These are phyloP conservation scores for Rubia peregrina DNA, from an alignment of 305 asterid species.

Conservation along the genomic window DNA sequence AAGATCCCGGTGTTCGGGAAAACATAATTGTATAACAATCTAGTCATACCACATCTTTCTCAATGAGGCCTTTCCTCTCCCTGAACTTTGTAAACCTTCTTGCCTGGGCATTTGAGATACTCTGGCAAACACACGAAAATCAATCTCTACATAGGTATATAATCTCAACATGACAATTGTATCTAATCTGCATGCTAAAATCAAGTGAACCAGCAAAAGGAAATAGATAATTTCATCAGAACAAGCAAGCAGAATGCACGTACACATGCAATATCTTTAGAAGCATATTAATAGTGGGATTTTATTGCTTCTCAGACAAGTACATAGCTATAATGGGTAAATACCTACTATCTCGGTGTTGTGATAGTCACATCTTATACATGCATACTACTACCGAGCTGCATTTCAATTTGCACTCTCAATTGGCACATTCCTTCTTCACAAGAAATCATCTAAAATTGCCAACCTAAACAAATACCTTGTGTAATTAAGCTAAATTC, in stretches of 20 bases:
- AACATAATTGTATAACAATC: neutral
- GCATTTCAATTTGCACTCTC: neutral
- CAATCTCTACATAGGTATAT: neutral
- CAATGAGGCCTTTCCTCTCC: slow-evolving; percentile 96
- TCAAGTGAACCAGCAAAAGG: neutral
- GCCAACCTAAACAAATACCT: neutral
- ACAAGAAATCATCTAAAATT: neutral
- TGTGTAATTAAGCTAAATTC: neutral
- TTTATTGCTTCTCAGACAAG: neutral
- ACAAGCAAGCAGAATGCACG: neutral
- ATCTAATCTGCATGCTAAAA: neutral
- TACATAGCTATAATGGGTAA: neutral
- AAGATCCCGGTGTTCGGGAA: neutral
- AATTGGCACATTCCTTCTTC: neutral
- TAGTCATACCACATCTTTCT: slow-evolving; percentile 90
- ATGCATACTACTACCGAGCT: neutral
- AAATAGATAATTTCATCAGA: neutral
- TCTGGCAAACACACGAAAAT: slow-evolving; percentile 35
- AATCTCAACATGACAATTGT: neutral
- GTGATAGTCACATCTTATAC: neutral
- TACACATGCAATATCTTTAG: neutral
- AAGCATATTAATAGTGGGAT: neutral
- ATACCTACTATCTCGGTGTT: neutral
- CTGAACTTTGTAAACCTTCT: slow-evolving; percentile 88
- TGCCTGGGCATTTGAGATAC: slow-evolving; percentile 77